Percentiles rank a stretch among this genome's conserved stretches.
Conservation (phyloP, 768 basidiomycete species). For the Chalciporus sphaerocephalus region DNA sequence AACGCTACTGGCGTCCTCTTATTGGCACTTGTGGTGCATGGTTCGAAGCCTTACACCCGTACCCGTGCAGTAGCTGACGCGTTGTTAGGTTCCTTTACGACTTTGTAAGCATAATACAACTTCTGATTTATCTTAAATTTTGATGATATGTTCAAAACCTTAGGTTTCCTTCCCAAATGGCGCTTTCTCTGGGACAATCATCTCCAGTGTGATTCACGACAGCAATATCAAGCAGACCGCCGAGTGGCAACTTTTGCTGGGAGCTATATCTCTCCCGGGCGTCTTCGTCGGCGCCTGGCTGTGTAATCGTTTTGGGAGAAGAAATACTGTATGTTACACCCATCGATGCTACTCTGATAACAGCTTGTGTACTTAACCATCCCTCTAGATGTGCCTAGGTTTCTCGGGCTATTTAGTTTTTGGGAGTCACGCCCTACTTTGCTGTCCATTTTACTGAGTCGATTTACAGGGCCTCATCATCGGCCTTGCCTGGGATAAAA, state of each 20-base stretch:
- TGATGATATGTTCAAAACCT: not conserved
- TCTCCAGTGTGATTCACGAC: conserved; percentile 58
- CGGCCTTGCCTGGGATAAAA: conserved; percentile 56
- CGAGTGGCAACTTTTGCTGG: conserved; percentile 67
- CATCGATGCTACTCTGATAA: not conserved
- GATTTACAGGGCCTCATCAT: conserved; percentile 44
- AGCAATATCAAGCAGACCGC: conserved; percentile 55
- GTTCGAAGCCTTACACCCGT: conserved; percentile 28
- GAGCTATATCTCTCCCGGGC: conserved; percentile 59
- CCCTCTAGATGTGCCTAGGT: conserved; percentile 56
- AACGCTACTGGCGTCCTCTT: conserved; percentile 59
- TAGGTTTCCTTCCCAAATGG: conserved; percentile 71
- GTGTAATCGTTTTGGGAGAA: conserved; percentile 52
- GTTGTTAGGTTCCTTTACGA: conserved; percentile 61
- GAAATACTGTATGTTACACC: conserved; percentile 45
- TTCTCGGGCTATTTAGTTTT: conserved; percentile 67
- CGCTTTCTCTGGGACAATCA: conserved; percentile 64
- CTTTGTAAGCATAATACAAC: conserved; percentile 37
- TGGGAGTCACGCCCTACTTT: conserved; percentile 28
- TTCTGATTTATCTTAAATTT: not conserved
- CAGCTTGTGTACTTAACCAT: conserved; percentile 8
- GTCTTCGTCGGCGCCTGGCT: conserved; percentile 47
- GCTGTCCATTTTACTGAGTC: not conserved
- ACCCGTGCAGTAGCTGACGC: conserved; percentile 1
- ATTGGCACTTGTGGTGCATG: conserved; percentile 74